Percentiles rank a stretch among this genome's conserved stretches.
phyloP scores from a whole-genome alignment of 345 rosid genomes.

The Bruguiera gymnorhiza region DNA sequence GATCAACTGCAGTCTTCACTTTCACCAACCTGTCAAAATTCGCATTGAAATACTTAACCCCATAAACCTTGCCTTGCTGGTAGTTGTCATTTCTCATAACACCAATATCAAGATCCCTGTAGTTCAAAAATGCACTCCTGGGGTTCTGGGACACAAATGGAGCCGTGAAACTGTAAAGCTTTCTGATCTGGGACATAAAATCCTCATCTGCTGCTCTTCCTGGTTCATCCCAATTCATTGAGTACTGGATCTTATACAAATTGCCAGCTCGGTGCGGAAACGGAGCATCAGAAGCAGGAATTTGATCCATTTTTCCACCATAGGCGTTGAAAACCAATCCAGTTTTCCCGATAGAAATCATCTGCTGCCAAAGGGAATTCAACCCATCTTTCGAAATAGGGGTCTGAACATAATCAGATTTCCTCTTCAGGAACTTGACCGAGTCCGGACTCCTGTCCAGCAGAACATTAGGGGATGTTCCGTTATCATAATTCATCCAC shows the following conservation, averaged over 20 bases:
- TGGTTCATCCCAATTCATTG: slow-evolving; percentile 36
- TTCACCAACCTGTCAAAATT: slow-evolving; percentile 30
- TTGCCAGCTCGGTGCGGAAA: slow-evolving; percentile 64
- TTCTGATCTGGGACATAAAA: slow-evolving; percentile 29
- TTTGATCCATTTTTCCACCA: slow-evolving; percentile 62
- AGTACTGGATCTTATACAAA: slow-evolving; percentile 49
- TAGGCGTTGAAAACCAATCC: slow-evolving; percentile 56
- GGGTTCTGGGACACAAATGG: slow-evolving; percentile 60
- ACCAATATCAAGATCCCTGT: slow-evolving; percentile 33
- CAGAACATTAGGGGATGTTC: slow-evolving; percentile 37
- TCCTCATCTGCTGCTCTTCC: slow-evolving; percentile 24
- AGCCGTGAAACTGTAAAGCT: slow-evolving; percentile 36
- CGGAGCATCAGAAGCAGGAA: slow-evolving; percentile 38
- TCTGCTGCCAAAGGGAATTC: slow-evolving; percentile 45
- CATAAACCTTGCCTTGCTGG: slow-evolving; percentile 47
- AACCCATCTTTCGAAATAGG: slow-evolving; percentile 38
- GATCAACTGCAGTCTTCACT: slow-evolving; percentile 31
- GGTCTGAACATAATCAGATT: slow-evolving; percentile 57
- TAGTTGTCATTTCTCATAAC: slow-evolving; percentile 28
- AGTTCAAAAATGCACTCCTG: slow-evolving; percentile 39
- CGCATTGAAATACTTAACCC: slow-evolving; percentile 23
- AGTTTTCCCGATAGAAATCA: slow-evolving; percentile 37
- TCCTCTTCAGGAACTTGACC: slow-evolving; percentile 54
- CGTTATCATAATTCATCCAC: slow-evolving; percentile 20
- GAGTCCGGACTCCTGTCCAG: slow-evolving; percentile 40